Evolutionary conservation across 2,329 filamentous ascomycete genomes (phyloP), one percentile per base, ranked within the genome.

Genomic region (Rhinocladiella similis): DNA sequence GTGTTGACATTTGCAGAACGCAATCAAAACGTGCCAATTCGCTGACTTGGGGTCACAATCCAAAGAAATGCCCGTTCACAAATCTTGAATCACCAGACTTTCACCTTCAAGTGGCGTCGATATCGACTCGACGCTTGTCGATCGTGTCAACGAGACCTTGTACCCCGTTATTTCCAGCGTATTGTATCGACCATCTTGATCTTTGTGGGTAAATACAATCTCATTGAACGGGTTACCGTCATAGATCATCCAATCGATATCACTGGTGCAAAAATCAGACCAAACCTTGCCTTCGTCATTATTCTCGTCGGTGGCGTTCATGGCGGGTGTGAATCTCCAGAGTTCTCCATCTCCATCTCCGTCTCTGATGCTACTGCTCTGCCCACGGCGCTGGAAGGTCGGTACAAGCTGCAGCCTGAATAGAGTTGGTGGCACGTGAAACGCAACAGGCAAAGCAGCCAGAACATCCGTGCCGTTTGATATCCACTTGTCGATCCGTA

Each of bases 211-310:
- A 47, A 76, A 73, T 0, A 72, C 66, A 3, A 69, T 20, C 48
- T 72, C 71, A 22, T 72, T 73, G 10, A 73, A 35, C 0, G 69
- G 67, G 14, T 67, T 51, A 1, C 66, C 68, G 2, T 63, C 72
- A 59, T 75, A 75, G 10, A 33, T 33, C 18, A 63, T 62, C 2
- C 63, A 38, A 2, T 73, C 70, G 4, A 72, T 59, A 54, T 74
- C 63, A 0, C 64, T 65, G 3, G 66, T 38, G 51, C 73, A 76
- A 42, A 71, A 73, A 6, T 75, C 72, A 50, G 73, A 53, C 68
- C 50, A 66, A 33, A 60, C 42, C 10, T 33, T 12, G 9, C 27
- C 27, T 12, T 33, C 27, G 27, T 12, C 1, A 33, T 33, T 33
- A 33, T 47, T 46, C 12, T 16, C 18, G 13, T 18, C 12, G 7